These are phyloP conservation scores for Globisporangium rhizosaccharum DNA, from an alignment of 352 stramenopile species.

Conservation along the genomic window DNA sequence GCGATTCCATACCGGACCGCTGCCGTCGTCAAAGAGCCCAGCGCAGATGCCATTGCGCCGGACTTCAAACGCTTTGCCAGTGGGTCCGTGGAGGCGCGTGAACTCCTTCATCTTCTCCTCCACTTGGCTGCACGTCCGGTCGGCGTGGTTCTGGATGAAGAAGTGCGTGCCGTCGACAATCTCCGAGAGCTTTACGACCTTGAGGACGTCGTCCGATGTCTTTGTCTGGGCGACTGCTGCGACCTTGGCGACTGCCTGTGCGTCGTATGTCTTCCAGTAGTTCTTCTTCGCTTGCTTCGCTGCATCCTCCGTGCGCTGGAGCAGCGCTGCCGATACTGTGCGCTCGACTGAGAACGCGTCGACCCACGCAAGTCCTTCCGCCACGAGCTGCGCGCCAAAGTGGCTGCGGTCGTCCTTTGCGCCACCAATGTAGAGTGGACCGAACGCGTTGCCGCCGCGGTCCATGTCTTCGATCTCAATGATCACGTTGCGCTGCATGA, in stretches of 20 bases:
- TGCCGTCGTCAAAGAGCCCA: slow-evolving; percentile 95
- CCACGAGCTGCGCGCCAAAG: slow-evolving; percentile 90
- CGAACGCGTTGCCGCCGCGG: slow-evolving; percentile 89
- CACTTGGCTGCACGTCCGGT: slow-evolving; percentile 84
- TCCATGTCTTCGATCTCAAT: slow-evolving; percentile 93
- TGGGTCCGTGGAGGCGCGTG: slow-evolving; percentile 81
- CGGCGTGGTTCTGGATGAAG: slow-evolving; percentile 89
- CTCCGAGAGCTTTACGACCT: slow-evolving; percentile 89
- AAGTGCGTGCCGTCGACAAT: slow-evolving; percentile 93
- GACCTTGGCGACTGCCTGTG: slow-evolving; percentile 40
- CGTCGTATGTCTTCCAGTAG: slow-evolving; percentile 90
- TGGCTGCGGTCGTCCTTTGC: slow-evolving; percentile 71
- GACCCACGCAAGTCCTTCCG: slow-evolving; percentile 90
- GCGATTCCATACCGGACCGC: slow-evolving; percentile 92
- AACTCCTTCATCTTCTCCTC: slow-evolving; percentile 94
- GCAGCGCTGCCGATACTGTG: slow-evolving; percentile 67
- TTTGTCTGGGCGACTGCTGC: slow-evolving; percentile 33
- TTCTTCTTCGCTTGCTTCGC: slow-evolving; percentile 92
- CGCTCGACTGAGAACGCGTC: slow-evolving; percentile 93
- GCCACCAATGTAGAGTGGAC: slow-evolving; percentile 67
- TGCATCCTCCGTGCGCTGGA: slow-evolving; percentile 76
- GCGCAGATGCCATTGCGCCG: slow-evolving; percentile 89
- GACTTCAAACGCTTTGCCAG: slow-evolving; percentile 88
- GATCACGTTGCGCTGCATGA: slow-evolving; percentile 91
- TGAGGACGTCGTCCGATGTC: slow-evolving; percentile 62